These are phyloP conservation scores for Alternaria sp. DNA, from an alignment of 2,329 filamentous ascomycete species.

Conservation along the genomic window DNA sequence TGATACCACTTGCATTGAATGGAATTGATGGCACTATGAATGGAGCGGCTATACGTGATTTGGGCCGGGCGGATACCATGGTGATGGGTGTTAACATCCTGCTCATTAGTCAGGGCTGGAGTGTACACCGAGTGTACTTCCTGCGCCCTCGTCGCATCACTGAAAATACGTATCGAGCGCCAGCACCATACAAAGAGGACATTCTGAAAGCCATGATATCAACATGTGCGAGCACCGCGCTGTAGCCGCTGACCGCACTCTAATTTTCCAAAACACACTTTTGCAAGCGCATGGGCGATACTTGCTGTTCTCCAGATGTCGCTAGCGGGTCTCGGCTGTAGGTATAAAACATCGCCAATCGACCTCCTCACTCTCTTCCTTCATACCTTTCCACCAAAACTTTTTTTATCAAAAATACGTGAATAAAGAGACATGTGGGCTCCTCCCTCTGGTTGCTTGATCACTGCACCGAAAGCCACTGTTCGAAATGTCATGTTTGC, in stretches of 20 bases:
- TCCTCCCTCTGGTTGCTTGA: background rate
- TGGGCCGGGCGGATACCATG: background rate
- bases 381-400: background rate
- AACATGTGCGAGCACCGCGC: too few relatives aligned
- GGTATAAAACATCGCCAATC: background rate
- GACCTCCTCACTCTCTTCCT: background rate
- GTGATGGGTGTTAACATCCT: background rate
- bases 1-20: conserved; percentile 4
- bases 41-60: background rate
- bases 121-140: background rate
- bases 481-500: background rate
- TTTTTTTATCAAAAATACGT: background rate
- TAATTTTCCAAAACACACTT: background rate
- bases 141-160: background rate
- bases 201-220: background rate
- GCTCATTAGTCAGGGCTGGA: background rate
- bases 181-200: background rate
- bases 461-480: background rate
- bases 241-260: too few relatives aligned
- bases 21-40: background rate
- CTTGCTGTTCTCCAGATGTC: background rate
- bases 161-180: background rate
- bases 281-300: background rate
- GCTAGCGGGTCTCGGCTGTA: background rate
- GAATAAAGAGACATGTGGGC: background rate